Conservation (phyloP, 805 yeast genomes). For the Candida alai region DNA sequence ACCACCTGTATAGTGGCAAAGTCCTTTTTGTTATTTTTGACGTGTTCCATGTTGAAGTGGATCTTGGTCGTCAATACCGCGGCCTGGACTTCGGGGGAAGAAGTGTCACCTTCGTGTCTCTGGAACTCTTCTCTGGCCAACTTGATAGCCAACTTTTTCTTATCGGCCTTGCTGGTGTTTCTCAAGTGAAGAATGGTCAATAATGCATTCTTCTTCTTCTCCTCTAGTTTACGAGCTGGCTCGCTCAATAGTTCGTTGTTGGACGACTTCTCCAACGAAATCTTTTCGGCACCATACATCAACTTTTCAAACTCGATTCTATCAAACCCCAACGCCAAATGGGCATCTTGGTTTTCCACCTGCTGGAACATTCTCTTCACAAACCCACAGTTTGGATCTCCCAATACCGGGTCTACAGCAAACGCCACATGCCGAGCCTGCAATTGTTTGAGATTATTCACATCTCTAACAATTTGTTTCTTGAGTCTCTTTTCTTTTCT, state of each 20-base stretch:
- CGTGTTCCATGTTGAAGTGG: conserved; percentile 71
- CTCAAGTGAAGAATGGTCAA: conserved; percentile 68
- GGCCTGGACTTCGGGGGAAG: conserved; percentile 94
- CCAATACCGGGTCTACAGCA: conserved; percentile 79
- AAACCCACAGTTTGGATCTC: conserved; percentile 63
- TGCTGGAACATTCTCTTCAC: conserved; percentile 63
- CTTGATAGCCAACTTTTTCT: conserved; percentile 51
- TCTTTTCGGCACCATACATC: conserved; percentile 71
- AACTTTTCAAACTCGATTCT: conserved; percentile 69
- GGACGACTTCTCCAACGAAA: conserved; percentile 39
- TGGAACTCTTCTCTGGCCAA: conserved; percentile 78
- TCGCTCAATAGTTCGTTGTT: conserved; percentile 29
- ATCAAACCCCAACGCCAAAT: conserved; percentile 56
- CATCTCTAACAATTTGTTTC: conserved; percentile 38
- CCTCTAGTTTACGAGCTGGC: conserved; percentile 32
- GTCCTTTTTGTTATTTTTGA: conserved; percentile 67
- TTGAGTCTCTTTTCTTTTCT: conserved; percentile 38
- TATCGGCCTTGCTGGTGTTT: conserved; percentile 62
- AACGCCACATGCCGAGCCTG: conserved; percentile 27
- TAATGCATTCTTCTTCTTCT: conserved; percentile 62
- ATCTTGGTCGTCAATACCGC: conserved; percentile 83
- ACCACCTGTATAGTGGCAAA: conserved; percentile 62
- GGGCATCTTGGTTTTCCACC: conserved; percentile 55
- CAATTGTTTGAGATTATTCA: conserved; percentile 39
- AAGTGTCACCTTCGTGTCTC: conserved; percentile 85